phyloP scores from a whole-genome alignment of 1,284 basidiomycete species.

The Apiotrichum domesticum region DNA sequence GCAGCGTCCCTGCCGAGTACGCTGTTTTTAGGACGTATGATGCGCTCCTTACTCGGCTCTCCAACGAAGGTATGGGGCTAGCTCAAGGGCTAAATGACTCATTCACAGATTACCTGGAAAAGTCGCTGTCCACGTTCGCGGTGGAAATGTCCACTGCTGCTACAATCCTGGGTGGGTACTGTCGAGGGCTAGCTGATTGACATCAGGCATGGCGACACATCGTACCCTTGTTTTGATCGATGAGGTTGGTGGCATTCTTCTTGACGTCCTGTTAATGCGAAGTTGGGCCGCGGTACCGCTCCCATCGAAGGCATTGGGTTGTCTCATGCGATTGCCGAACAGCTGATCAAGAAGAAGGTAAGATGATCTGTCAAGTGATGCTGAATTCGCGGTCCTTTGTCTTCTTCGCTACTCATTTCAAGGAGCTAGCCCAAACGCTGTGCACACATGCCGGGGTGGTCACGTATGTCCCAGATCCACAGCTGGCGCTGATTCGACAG shows the following conservation, averaged over 20 bases:
- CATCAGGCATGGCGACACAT: constrained; percentile 63
- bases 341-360: constrained; percentile 67
- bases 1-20: constrained; percentile 74
- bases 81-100: constrained; percentile 8
- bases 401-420: constrained; percentile 77
- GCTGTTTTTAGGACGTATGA: constrained; percentile 80
- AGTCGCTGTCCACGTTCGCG: constrained; percentile 83
- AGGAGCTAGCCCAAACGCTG: constrained; percentile 38
- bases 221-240: constrained; percentile 77
- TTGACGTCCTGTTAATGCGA: neutral
- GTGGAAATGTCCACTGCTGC: constrained; percentile 83
- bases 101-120: constrained; percentile 56
- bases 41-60: constrained; percentile 73
- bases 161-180: constrained; percentile 66
- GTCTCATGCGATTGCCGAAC: constrained; percentile 85
- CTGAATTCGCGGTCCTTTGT: constrained; percentile 58
- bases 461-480: constrained; percentile 12
- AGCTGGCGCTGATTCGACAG: constrained; percentile 46
- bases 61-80: constrained; percentile 59
- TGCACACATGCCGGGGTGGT: constrained; percentile 28
- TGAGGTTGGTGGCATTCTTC: constrained; percentile 60
- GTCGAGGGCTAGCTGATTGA: neutral
- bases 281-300: constrained; percentile 65
- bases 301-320: constrained; percentile 81
- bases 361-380: constrained; percentile 4